phyloP scores from a whole-genome alignment of 352 stramenopile genomes.

The Pythium biforme region DNA sequence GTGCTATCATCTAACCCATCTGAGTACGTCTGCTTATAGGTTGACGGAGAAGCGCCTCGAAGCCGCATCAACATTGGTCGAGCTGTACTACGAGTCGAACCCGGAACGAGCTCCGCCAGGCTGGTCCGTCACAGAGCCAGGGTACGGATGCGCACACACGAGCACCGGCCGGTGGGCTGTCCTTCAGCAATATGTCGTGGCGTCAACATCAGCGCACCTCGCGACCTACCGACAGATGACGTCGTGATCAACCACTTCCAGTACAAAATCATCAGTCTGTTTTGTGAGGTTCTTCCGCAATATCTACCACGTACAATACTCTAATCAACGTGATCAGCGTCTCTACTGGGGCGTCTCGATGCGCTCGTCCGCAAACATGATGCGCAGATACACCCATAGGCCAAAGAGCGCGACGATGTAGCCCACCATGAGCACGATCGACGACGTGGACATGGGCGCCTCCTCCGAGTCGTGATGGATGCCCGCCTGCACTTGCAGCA shows the following conservation, averaged over 20 bases:
- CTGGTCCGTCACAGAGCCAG: constrained; percentile 2
- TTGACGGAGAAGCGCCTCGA: constrained; percentile 23
- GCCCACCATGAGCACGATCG: constrained; percentile 47
- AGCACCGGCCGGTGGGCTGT: constrained; percentile 13
- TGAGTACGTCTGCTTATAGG: constrained; percentile 1
- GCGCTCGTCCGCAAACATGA: constrained; percentile 61
- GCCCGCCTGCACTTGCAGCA: constrained; percentile 79
- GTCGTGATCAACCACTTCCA: neutral
- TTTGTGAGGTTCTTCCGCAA: neutral
- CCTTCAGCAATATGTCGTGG: constrained; percentile 26
- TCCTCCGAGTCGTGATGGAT: constrained; percentile 80
- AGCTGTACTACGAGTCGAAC: constrained; percentile 30
- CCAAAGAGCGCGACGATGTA: constrained; percentile 48
- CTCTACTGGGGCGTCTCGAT: constrained; percentile 38
- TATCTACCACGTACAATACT: constrained; percentile 9
- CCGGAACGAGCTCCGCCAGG: constrained; percentile 17
- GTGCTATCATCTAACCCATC: neutral
- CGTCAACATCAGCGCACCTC: constrained; percentile 24
- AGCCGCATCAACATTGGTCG: constrained; percentile 26
- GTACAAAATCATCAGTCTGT: neutral
- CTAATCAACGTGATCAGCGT: constrained; percentile 3
- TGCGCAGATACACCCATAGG: constrained; percentile 67
- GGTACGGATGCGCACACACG: neutral
- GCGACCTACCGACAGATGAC: constrained; percentile 17
- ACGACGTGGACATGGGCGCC: constrained; percentile 66